Evolutionary conservation across 148 eudicot species (phyloP).

Genomic region (Nepenthes gracilis): DNA sequence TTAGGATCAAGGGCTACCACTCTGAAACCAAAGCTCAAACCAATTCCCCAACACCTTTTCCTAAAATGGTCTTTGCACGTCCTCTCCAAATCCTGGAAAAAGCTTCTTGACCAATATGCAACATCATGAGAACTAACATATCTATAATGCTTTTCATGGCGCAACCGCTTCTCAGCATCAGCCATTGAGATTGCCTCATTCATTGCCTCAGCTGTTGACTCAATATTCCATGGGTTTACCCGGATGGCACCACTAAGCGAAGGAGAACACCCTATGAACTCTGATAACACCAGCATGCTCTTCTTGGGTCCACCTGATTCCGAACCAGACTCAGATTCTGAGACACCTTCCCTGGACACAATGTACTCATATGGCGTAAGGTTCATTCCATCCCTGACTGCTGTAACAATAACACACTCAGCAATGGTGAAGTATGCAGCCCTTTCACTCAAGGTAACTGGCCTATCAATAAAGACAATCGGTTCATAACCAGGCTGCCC

Average conservation of each 20-base stretch:
- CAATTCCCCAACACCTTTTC: conserved; percentile 36
- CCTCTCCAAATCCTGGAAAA: conserved; percentile 43
- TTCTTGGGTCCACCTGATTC: conserved; percentile 26
- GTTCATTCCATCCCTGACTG: conserved; percentile 64
- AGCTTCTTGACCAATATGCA: conserved; percentile 33
- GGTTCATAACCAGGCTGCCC: conserved; percentile 34
- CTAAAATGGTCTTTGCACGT: conserved; percentile 34
- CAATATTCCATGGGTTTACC: conserved; percentile 54
- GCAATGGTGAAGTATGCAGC: conserved; percentile 41
- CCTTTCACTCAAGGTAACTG: conserved; percentile 33
- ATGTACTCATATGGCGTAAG: conserved; percentile 55
- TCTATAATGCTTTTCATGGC: conserved; percentile 50
- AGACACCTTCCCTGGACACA: conserved; percentile 34
- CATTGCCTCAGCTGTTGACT: conserved; percentile 44
- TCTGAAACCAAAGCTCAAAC: conserved; percentile 36
- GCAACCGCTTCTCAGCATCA: conserved; percentile 34
- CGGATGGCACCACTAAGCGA: conserved; percentile 59
- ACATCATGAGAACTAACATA: conserved; percentile 41
- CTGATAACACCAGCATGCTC: conserved; percentile 50
- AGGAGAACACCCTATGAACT: conserved; percentile 61
- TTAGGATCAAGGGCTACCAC: conserved; percentile 41
- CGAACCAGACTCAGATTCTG: conserved; percentile 12
- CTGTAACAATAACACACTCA: conserved; percentile 50
- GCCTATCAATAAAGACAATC: conserved; percentile 33
- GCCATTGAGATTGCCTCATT: conserved; percentile 35